Conservation (phyloP, 2,329 filamentous ascomycete genomes). For the Colletotrichum sp. region DNA sequence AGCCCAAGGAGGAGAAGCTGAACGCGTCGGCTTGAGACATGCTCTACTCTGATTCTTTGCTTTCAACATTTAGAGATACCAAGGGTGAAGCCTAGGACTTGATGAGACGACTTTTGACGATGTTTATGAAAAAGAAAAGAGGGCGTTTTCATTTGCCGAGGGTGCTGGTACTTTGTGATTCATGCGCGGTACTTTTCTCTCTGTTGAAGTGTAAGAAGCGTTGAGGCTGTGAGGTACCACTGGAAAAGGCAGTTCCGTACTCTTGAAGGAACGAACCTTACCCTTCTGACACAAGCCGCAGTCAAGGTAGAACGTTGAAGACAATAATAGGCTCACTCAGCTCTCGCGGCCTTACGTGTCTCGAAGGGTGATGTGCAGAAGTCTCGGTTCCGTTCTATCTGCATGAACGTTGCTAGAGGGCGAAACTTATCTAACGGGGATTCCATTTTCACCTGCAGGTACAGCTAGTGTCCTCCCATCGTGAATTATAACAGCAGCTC, state of each 20-base stretch:
- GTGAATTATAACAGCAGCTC: not conserved
- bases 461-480: not conserved
- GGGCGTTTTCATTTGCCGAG: not conserved
- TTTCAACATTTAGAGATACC: not conserved
- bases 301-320: not conserved
- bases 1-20: not conserved
- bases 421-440: accelerated
- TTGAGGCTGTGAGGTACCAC: not conserved
- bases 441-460: not conserved
- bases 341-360: not conserved
- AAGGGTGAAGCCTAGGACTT: not conserved
- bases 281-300: not conserved
- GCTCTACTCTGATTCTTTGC: not conserved
- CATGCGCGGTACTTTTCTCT: not conserved
- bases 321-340: not conserved
- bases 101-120: not conserved
- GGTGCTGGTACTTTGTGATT: not conserved
- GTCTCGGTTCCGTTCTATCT: not conserved
- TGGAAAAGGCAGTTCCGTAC: not conserved
- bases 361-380: not conserved
- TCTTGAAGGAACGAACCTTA: not conserved
- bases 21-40: not conserved
- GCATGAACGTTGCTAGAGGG: not conserved
- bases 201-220: not conserved
- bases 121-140: not conserved